Percentiles rank a stretch among this genome's conserved stretches.
These are phyloP conservation scores for Cerrena zonata DNA, from an alignment of 1,284 basidiomycete species.

Conservation along the genomic window DNA sequence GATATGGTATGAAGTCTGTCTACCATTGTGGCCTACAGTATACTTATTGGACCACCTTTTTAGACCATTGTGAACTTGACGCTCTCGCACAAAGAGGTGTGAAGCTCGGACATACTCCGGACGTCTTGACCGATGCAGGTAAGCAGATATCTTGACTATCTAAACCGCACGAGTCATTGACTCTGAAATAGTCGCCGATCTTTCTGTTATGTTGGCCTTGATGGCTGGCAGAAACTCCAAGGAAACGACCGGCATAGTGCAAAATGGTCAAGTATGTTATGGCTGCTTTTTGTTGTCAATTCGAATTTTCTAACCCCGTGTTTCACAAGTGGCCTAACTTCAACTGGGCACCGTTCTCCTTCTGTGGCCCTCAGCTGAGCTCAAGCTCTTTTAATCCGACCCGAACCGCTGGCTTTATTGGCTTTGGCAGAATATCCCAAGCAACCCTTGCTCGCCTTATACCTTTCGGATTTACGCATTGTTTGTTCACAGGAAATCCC, in stretches of 20 bases:
- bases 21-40: neutral
- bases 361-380: slow-evolving; percentile 77
- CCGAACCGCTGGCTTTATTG: slow-evolving; percentile 82
- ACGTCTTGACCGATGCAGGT: slow-evolving; percentile 85
- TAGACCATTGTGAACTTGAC: slow-evolving; percentile 77
- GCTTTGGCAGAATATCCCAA: slow-evolving; percentile 89
- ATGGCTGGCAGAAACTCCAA: slow-evolving; percentile 83
- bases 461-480: slow-evolving; percentile 70
- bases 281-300: slow-evolving; percentile 1
- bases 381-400: slow-evolving; percentile 43
- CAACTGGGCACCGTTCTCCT: slow-evolving; percentile 76
- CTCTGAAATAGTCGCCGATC: slow-evolving; percentile 87
- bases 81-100: slow-evolving; percentile 64
- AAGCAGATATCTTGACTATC: slow-evolving; percentile 18
- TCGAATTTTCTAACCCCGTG: too few species aligned
- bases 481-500: slow-evolving; percentile 60
- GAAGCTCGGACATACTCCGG: slow-evolving; percentile 85
- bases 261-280: slow-evolving; percentile 54
- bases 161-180: too few species aligned
- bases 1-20: slow-evolving; percentile 70
- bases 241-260: slow-evolving; percentile 59
- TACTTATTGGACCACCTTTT: neutral
- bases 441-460: slow-evolving; percentile 71
- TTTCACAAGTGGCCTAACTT: slow-evolving; percentile 59
- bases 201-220: slow-evolving; percentile 81